Evolutionary conservation across 495 filamentous ascomycete species (phyloP).

Genomic region (Aspergillus ostianus): DNA sequence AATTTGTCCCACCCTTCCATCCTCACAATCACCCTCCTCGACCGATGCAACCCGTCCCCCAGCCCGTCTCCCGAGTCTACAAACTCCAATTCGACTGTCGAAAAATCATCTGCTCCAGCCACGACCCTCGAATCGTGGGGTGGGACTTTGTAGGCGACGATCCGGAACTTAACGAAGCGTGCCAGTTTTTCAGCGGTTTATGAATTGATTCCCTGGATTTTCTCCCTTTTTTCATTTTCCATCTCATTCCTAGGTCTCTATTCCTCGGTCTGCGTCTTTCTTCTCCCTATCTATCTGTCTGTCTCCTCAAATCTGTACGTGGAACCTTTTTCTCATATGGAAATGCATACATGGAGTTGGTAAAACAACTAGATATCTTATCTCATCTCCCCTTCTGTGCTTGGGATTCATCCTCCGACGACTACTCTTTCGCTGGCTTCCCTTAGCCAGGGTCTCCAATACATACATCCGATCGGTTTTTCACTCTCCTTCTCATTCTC

Average conservation of each 20-base stretch:
- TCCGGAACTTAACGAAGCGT: constrained; percentile 73
- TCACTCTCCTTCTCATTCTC: too few species aligned
- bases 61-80: constrained; percentile 70
- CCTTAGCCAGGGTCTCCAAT: background rate
- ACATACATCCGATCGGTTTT: background rate
- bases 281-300: background rate
- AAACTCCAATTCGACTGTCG: constrained; percentile 96
- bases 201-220: background rate
- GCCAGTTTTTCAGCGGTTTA: constrained; percentile 63
- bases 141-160: constrained; percentile 98
- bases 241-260: background rate
- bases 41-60: constrained; percentile 1
- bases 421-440: background rate
- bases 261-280: background rate
- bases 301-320: background rate
- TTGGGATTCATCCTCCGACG: background rate
- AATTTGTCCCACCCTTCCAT: background rate
- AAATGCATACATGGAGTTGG: background rate
- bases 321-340: background rate
- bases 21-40: background rate
- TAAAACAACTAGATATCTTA: background rate
- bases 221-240: background rate
- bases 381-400: background rate
- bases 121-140: constrained; percentile 86
- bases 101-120: constrained; percentile 90